Evolutionary conservation across 176 grass and related monocot genomes (phyloP), one percentile per base, ranked within the genome.

Genomic region (Secale cereale): DNA sequence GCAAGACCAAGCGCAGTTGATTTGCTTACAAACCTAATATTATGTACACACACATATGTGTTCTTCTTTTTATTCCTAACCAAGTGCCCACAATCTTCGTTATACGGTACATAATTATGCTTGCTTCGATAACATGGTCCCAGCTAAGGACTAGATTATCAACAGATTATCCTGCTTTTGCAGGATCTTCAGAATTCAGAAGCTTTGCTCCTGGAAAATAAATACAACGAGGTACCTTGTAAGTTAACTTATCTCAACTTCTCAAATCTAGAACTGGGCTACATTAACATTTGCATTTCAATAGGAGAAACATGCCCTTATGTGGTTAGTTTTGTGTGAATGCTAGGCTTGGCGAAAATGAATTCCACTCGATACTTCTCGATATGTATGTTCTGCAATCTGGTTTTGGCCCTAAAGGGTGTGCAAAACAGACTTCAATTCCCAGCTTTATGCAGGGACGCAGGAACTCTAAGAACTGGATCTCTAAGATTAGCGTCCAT

Each of bases 191-290:
- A 59, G 30, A 73, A 76, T 70, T 86, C 68, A 59, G 25, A 27
- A 81, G 45, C 84, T 89, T 87, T 20, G 4, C 6, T 28, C 77
- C 87, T 87, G 87, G 65, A 40, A 89, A 77, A 19, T 4, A 27
- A 13, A 10, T 65, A 30, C 63, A 31, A 13, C 11, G 23, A 50
- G 26, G 4, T 26, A 78, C 52, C 7, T 14, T 39, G 30, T 78
- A 77, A 81, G 81, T 80, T 71, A 74, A 29, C 7, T 84, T 70
- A 37, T 39, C 23, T 76, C 10, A 64, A 70, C 23, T 52, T 8
- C 39, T 54, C 39, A 77, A 84, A 63, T 22, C 6, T 56, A 62
- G 1, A 76, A 63, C 29, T 76, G 46, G 19, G 22, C 2, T 56
- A 28, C 2, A 74, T 80, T 84, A 39, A 20, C 36, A n/a, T 65